Evolutionary conservation across 768 basidiomycete species (phyloP), one percentile per base, ranked within the genome.

Genomic region (Auriscalpium vulgare): DNA sequence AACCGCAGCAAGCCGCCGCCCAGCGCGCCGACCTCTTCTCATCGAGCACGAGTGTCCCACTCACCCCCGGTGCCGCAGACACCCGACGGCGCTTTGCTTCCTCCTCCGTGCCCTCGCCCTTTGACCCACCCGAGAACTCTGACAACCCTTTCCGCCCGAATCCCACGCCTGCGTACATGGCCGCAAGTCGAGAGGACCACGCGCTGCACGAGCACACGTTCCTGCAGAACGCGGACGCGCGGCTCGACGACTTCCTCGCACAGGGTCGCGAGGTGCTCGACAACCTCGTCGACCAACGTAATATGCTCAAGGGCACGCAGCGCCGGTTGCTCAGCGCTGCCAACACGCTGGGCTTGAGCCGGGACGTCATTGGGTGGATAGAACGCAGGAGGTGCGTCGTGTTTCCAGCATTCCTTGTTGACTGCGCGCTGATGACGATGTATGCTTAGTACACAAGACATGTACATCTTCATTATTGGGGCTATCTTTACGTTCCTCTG

Each of bases 291-390:
- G 95, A 94, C 67, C 97, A 99, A 72, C 76, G 92, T 57, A 88
- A 88, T 66, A 83, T 98, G 69, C 75, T 99, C 56, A 98, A 97
- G 71, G 95, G 92, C n/a, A 97, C 97, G 0, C 88, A 91, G 67
- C 79, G 84, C 62, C 78, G 90, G 54, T 71, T 99, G 50, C 71
- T 97, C 55, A 87, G 91, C 67, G 87, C 92, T 45, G 97, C 95
- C 48, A 97, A 97, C 70, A 97, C 93, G 23, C 72, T 99, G 56
- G 97, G 97, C 0, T 72, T 98, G 67, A 94, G 94, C 69, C 79
- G 94, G 58, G 82, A 95, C 67, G 95, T 95, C 37, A 97, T 99
- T 69, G 86, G 90, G 8, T 99, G 95, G 92, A 95, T 99, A 61
- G 97, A 99, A 67, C 81, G 85, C 59, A 77, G 97, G 70, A 97